A percentile compares a stretch with the other conserved stretches of the same genome.
Evolutionary conservation across 257 asterid species (phyloP).

Genomic region (Striga asiatica): DNA sequence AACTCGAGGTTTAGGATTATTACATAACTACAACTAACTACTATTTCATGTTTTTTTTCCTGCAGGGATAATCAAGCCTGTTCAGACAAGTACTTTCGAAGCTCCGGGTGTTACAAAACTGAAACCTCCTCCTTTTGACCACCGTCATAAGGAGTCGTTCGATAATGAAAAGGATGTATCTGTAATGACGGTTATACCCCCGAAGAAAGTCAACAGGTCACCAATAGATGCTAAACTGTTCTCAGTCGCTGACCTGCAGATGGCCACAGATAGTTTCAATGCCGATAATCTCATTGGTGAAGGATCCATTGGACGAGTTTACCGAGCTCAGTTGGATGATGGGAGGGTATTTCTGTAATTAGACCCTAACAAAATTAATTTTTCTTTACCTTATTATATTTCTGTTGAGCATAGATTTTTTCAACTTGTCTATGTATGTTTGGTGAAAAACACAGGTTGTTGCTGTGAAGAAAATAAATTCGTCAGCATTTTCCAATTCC

Average conservation of each 20-base stretch:
- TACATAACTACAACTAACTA: too few species aligned
- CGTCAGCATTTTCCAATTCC: constrained; percentile 46
- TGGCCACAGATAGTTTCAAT: constrained; percentile 83
- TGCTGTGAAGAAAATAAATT: constrained; percentile 87
- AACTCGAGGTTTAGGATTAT: too few species aligned
- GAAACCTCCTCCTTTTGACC: constrained; percentile 73
- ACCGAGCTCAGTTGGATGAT: constrained; percentile 66
- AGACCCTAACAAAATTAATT: too few species aligned
- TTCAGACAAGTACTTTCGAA: constrained; percentile 54
- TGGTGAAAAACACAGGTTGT: constrained; percentile 44
- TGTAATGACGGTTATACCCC: constrained; percentile 45
- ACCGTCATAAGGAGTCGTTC: constrained; percentile 70
- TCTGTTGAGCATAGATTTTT: too few species aligned
- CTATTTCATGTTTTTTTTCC: too few species aligned
- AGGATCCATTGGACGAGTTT: constrained; percentile 84
- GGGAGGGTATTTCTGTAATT: constrained; percentile 66
- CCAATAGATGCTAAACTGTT: constrained; percentile 53
- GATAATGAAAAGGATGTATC: constrained; percentile 65
- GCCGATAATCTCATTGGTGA: constrained; percentile 76
- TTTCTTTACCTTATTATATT: too few species aligned
- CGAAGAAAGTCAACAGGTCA: constrained; percentile 48
- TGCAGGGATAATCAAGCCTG: constrained; percentile 55
- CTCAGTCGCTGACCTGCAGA: constrained; percentile 84
- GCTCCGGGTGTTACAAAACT: constrained; percentile 50
- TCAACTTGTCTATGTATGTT: background rate